These are phyloP conservation scores for Paralagenidium karlingii DNA, from an alignment of 352 stramenopile species.

Conservation along the genomic window DNA sequence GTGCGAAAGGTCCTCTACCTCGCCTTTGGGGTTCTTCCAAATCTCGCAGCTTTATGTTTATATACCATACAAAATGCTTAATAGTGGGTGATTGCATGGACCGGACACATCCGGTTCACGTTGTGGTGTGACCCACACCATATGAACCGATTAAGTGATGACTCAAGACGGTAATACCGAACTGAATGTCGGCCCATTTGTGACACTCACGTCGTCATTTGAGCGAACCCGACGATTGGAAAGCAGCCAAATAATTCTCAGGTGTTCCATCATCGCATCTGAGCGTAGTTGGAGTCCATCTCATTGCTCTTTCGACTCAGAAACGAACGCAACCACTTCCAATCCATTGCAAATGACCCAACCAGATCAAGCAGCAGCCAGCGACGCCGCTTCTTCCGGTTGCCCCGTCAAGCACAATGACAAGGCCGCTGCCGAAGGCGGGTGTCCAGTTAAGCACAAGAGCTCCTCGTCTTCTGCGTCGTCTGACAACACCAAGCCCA, in stretches of 20 bases:
- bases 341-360: too few relatives aligned
- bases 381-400: slow-evolving; percentile 3
- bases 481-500: too few relatives aligned
- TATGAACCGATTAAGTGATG: slow-evolving; percentile 3
- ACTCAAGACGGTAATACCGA: background rate
- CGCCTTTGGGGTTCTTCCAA: background rate
- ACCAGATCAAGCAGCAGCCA: too few relatives aligned
- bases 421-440: slow-evolving; percentile 15
- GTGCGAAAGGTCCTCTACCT: slow-evolving; percentile 8
- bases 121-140: background rate
- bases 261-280: too few relatives aligned
- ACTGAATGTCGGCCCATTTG: background rate
- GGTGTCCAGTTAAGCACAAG: slow-evolving; percentile 69
- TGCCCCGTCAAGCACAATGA: slow-evolving; percentile 48
- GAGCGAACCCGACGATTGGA: slow-evolving; percentile 26
- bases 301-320: too few relatives aligned
- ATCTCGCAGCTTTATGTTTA: slow-evolving; percentile 3
- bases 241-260: slow-evolving; percentile 1
- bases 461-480: too few relatives aligned
- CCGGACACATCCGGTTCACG: background rate
- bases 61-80: too few relatives aligned
- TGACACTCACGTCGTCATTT: slow-evolving; percentile 39
- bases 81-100: too few relatives aligned
- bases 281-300: too few relatives aligned
- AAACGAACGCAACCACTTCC: too few relatives aligned